Evolutionary conservation across 1,284 basidiomycete species (phyloP).

Genomic region (Bjerkandera adusta): DNA sequence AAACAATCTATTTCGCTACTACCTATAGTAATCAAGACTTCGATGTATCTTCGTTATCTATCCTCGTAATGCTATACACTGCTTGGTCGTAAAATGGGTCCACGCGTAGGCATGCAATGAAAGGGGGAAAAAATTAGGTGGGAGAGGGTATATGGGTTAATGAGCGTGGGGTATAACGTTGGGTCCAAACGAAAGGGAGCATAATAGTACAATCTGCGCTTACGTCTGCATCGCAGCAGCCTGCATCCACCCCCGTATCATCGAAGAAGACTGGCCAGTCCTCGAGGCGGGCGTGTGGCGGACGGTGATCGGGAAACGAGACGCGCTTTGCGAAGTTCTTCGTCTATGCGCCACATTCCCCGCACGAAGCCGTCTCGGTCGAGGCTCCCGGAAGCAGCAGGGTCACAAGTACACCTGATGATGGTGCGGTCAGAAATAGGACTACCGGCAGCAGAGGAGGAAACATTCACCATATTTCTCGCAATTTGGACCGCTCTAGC

Average conservation of each 20-base stretch:
- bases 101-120: too few species aligned
- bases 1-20: too few species aligned
- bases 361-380: constrained; percentile 64
- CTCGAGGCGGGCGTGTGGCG: background rate
- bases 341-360: constrained; percentile 85
- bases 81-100: too few species aligned
- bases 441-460: too few species aligned
- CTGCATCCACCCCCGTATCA: constrained; percentile 6
- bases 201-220: too few species aligned
- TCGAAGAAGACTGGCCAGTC: constrained; percentile 6
- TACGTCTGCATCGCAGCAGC: too few species aligned
- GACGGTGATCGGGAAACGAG: constrained; percentile 21
- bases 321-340: constrained; percentile 68
- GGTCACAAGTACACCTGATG: constrained; percentile 67
- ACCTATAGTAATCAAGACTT: too few species aligned
- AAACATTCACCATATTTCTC: constrained; percentile 74
- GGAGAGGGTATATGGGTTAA: constrained; percentile 4
- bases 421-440: background rate
- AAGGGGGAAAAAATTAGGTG: too few species aligned
- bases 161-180: constrained; percentile 7
- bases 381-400: constrained; percentile 49
- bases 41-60: too few species aligned
- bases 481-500: constrained; percentile 49
- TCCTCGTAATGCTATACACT: too few species aligned
- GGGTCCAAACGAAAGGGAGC: too few species aligned